Evolutionary conservation across 257 asterid species (phyloP).

Genomic region (Mitragyna speciosa): DNA sequence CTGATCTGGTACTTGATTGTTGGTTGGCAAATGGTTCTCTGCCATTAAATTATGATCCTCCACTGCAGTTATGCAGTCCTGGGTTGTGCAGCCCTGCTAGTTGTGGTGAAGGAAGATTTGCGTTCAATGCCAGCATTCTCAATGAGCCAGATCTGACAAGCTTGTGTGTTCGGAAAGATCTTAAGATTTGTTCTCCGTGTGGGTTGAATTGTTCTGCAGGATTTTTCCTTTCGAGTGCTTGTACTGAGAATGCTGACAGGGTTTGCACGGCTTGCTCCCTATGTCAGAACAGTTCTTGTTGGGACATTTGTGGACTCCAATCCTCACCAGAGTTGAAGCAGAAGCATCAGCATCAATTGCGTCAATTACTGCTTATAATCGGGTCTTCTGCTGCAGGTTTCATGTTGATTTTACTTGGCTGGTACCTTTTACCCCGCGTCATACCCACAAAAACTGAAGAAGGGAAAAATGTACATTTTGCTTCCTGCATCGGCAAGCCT

Average conservation of each 20-base stretch:
- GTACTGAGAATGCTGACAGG: conserved; percentile 65
- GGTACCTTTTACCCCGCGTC: conserved; percentile 57
- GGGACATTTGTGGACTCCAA: conserved; percentile 57
- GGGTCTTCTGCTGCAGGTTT: conserved; percentile 59
- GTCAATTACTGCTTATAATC: conserved; percentile 44
- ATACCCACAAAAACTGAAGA: conserved; percentile 26
- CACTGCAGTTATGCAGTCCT: conserved; percentile 91
- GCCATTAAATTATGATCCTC: conserved; percentile 63
- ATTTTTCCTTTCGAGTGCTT: conserved; percentile 72
- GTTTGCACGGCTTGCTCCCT: conserved; percentile 93
- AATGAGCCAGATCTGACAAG: conserved; percentile 82
- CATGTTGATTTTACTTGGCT: conserved; percentile 49
- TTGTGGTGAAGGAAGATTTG: conserved; percentile 66
- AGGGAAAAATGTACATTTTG: conserved; percentile 34
- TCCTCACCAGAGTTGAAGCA: conserved; percentile 32
- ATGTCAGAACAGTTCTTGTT: conserved; percentile 85
- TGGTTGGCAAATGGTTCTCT: conserved; percentile 58
- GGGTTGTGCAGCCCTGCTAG: conserved; percentile 62
- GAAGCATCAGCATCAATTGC: conserved; percentile 40
- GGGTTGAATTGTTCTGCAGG: conserved; percentile 73
- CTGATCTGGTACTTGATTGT: conserved; percentile 86
- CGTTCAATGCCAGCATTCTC: conserved; percentile 83
- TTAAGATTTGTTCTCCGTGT: conserved; percentile 81
- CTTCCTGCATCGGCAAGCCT: conserved; percentile 37
- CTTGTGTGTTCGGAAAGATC: conserved; percentile 74